Evolutionary conservation across 768 basidiomycete genomes (phyloP), one percentile per base, ranked within the genome.

Genomic region (Lactarius trivialis): DNA sequence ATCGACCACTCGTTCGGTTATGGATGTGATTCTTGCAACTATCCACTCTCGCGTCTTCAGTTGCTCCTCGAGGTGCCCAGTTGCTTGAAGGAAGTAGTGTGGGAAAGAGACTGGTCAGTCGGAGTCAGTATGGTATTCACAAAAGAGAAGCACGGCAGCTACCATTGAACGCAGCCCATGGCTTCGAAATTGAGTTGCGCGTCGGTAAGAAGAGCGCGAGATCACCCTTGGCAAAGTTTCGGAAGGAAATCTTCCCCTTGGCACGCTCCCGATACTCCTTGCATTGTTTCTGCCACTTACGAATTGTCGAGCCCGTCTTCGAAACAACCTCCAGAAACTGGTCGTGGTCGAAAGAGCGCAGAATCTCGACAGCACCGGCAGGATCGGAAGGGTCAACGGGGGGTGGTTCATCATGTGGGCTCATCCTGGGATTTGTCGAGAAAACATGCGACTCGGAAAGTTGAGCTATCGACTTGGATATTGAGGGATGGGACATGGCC

Each of bases 81-180:
- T 89, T 5, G 92, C 89, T 71, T 92, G 85, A 37, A 99, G 82
- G 77, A 99, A 99, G 74, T 98, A 95, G 74, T 98, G 96, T 53
- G 97, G 97, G 75, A 95, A 96, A 12, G 91, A 93, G 9, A 98
- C 94, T 93, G 72, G 56, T 66, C 67, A 75, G 73, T 67, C 66
- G 70, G 60, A 15, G 64, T 73, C 65, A 72, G 67, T 56, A 65
- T 52, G 58, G 50, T 58, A 56, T 33, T 53, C 57, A 49, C 51
- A 37, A 21, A 21, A 48, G 21, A 45, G 6, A 52, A 30, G 26
- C 6, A 12, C 7, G 1, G 28, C 15, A 55, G 85, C 68, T 71
- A 93, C 94, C 90, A 74, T 98, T 99, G 76, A 98, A 99, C 11
- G 97, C 97, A 26, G 96, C 97, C 96, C 97, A 99, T 1, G 93